These are phyloP conservation scores for Nakazawaea wickerhamii DNA, from an alignment of 805 yeast genomes.

Conservation along the genomic window DNA sequence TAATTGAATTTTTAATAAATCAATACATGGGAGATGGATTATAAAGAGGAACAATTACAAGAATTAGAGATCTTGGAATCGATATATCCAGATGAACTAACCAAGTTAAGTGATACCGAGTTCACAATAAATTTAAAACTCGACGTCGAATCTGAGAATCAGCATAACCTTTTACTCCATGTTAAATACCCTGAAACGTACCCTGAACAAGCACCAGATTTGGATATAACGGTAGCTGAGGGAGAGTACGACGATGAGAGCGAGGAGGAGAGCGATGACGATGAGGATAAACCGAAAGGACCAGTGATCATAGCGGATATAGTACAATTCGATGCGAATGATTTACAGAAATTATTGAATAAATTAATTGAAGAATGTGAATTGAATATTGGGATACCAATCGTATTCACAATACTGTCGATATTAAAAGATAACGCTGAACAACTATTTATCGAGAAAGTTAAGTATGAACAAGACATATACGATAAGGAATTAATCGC, in stretches of 20 bases:
- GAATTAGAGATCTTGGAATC: conserved; percentile 87
- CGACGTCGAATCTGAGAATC: conserved; percentile 61
- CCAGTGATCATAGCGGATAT: conserved; percentile 51
- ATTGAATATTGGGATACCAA: conserved; percentile 86
- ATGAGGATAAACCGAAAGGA: conserved; percentile 30
- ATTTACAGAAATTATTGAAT: conserved; percentile 33
- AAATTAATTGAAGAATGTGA: conserved; percentile 57
- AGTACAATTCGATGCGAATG: conserved; percentile 48
- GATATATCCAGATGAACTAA: conserved; percentile 89
- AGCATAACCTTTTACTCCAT: conserved; percentile 50
- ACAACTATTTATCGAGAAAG: conserved; percentile 51
- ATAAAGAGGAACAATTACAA: conserved; percentile 77
- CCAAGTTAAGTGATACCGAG: conserved; percentile 36
- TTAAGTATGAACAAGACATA: conserved; percentile 45
- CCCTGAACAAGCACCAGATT: conserved; percentile 73
- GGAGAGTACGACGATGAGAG: conserved; percentile 34
- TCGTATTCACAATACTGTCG: conserved; percentile 74
- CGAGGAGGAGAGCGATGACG: conserved; percentile 40
- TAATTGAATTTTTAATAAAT: background rate
- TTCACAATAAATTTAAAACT: conserved; percentile 56
- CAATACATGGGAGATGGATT: conserved; percentile 46
- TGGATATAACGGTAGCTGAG: conserved; percentile 33
- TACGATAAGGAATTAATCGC: conserved; percentile 55
- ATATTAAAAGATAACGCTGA: conserved; percentile 82
- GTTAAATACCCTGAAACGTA: conserved; percentile 73